Conservation (phyloP, 345 rosid genomes). For the Orychophragmus violaceus region DNA sequence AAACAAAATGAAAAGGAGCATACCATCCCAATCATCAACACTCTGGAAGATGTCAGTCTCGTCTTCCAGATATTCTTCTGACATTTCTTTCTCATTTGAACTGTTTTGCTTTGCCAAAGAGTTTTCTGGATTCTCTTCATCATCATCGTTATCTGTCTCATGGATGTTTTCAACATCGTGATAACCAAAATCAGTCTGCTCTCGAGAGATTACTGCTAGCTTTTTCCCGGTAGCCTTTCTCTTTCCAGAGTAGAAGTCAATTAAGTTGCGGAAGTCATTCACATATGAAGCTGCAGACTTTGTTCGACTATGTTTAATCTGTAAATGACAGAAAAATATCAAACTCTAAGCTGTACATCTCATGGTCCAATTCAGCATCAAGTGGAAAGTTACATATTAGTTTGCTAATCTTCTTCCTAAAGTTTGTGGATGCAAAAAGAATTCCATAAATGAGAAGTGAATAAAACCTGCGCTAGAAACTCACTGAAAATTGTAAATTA, state of each 20-base stretch:
- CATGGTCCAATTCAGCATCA: not conserved
- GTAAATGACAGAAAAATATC: constrained; percentile 21
- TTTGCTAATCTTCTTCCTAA: not conserved
- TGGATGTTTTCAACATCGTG: constrained; percentile 20
- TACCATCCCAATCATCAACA: constrained; percentile 93
- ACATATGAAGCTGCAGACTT: constrained; percentile 52
- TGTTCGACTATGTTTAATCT: constrained; percentile 83
- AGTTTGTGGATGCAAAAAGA: not conserved
- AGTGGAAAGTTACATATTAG: not conserved
- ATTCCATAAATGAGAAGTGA: not conserved
- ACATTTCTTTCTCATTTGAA: constrained; percentile 39
- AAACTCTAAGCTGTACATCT: not conserved
- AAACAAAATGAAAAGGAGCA: constrained; percentile 20
- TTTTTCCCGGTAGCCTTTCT: constrained; percentile 31
- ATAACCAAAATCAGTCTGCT: constrained; percentile 27
- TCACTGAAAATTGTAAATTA: constrained; percentile 67
- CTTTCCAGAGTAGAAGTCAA: constrained; percentile 43
- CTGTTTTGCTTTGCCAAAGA: constrained; percentile 28
- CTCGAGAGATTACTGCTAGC: constrained; percentile 21
- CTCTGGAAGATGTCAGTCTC: constrained; percentile 53
- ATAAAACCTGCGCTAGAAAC: constrained; percentile 11
- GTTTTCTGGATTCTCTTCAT: constrained; percentile 17
- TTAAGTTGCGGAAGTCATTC: constrained; percentile 53
- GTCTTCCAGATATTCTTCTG: constrained; percentile 70
- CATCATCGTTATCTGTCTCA: constrained; percentile 41